Percentiles rank a stretch among this genome's conserved stretches.
Evolutionary conservation across 257 asterid genomes (phyloP).

Genomic region (Nyctanthes arbortristis): DNA sequence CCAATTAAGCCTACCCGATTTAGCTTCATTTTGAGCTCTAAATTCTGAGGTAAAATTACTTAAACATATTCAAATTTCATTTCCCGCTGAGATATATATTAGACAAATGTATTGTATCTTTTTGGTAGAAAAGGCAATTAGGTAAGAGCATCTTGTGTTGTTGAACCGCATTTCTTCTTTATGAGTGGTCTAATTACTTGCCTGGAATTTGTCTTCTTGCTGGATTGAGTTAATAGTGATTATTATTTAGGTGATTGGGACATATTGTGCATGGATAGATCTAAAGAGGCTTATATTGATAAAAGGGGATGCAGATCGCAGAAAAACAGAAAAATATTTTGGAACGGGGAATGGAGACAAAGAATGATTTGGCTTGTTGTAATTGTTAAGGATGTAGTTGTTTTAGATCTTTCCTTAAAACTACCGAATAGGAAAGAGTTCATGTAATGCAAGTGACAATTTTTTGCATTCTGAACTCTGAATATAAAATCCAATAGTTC

Average conservation of each 20-base stretch:
- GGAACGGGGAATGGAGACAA: background rate
- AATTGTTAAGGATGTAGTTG: background rate
- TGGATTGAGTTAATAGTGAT: background rate
- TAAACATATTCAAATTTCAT: background rate
- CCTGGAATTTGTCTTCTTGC: background rate
- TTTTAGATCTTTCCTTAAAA: background rate
- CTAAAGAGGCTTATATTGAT: background rate
- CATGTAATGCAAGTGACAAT: background rate
- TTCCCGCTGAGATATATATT: too few species aligned
- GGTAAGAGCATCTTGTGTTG: background rate
- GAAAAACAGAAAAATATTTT: background rate
- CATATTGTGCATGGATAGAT: background rate
- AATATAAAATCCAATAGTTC: background rate
- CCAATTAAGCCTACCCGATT: background rate
- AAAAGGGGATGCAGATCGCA: background rate
- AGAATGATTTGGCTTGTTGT: background rate
- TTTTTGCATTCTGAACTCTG: background rate
- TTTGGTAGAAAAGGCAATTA: background rate
- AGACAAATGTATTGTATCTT: too few species aligned
- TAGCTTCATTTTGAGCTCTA: background rate
- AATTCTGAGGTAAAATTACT: background rate
- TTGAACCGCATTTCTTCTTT: background rate
- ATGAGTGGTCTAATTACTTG: background rate
- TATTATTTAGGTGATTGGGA: background rate
- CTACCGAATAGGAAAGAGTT: background rate